A percentile compares a stretch with the other conserved stretches of the same genome.
phyloP scores from a whole-genome alignment of 164 flowering plant genomes.

The Chimonanthus salicifolius region DNA sequence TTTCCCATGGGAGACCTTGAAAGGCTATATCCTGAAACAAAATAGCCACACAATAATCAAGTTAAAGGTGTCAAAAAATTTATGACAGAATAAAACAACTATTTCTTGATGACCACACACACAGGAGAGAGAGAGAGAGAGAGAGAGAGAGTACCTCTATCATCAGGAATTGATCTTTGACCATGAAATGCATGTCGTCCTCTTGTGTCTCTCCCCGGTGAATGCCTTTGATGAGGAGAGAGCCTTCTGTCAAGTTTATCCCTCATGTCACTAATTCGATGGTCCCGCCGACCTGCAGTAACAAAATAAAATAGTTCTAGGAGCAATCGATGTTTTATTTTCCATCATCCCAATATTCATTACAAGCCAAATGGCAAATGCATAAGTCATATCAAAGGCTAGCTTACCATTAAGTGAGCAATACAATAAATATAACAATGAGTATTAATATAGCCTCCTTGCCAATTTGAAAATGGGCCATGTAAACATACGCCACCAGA shows the following conservation, averaged over 20 bases:
- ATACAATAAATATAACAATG: conserved; percentile 47
- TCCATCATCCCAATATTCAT: neutral
- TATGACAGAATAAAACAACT: too few species aligned
- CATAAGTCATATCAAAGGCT: conserved; percentile 12
- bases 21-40: conserved; percentile 45
- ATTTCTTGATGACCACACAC: too few species aligned
- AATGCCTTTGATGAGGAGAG: conserved; percentile 53
- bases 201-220: conserved; percentile 53
- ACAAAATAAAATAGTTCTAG: neutral
- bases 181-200: conserved; percentile 39
- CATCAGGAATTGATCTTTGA: conserved; percentile 20
- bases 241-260: conserved; percentile 62
- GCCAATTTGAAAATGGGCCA: conserved; percentile 37
- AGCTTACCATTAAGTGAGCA: conserved; percentile 60
- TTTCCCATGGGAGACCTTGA: conserved; percentile 39
- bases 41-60: neutral
- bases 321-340: conserved; percentile 7
- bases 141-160: conserved; percentile 7
- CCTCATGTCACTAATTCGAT: conserved; percentile 55
- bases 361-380: conserved; percentile 12
- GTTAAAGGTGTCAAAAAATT: too few species aligned
- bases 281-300: conserved; percentile 55
- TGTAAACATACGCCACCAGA: conserved; percentile 24
- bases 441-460: conserved; percentile 45
- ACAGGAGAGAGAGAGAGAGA: too few species aligned